Conservation (phyloP, 495 filamentous ascomycete genomes). For the Aspergillus indologenus region DNA sequence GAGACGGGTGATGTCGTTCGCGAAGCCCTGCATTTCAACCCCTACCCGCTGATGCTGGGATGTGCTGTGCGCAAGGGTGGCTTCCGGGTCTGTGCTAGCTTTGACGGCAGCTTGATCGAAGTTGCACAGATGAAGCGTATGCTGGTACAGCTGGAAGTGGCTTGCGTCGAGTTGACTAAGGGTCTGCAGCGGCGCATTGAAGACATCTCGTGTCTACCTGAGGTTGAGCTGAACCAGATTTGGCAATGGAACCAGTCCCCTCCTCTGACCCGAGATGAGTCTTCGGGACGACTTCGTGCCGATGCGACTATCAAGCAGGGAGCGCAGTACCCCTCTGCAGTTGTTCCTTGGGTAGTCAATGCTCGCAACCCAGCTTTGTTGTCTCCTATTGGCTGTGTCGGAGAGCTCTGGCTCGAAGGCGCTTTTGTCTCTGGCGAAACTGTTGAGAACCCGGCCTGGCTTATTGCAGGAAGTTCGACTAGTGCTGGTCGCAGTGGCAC, state of each 20-base stretch:
- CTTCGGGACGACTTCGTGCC: conserved; percentile 27
- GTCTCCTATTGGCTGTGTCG: conserved; percentile 31
- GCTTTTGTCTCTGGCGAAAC: conserved; percentile 23
- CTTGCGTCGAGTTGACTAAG: conserved; percentile 28
- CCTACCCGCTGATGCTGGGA: conserved; percentile 63
- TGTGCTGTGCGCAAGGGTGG: conserved; percentile 55
- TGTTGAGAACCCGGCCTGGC: conserved; percentile 33
- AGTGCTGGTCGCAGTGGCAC: neutral
- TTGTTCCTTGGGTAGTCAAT: conserved; percentile 36
- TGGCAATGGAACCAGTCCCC: conserved; percentile 38
- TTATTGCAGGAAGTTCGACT: conserved; percentile 29
- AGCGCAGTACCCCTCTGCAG: conserved; percentile 26
- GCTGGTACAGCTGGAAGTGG: conserved; percentile 39
- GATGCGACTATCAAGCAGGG: conserved; percentile 26
- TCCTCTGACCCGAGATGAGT: conserved; percentile 26
- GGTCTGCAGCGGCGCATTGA: conserved; percentile 23
- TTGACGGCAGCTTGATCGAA: conserved; percentile 49
- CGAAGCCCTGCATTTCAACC: conserved; percentile 65
- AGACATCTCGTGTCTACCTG: conserved; percentile 37
- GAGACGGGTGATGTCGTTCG: conserved; percentile 54
- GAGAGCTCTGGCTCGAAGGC: conserved; percentile 35
- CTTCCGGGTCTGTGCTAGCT: conserved; percentile 59
- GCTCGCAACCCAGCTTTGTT: conserved; percentile 29
- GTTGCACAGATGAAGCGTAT: conserved; percentile 42
- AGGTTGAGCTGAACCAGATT: conserved; percentile 34